Conservation (phyloP, 257 asterid genomes). For the Solanum gracilifrons region DNA sequence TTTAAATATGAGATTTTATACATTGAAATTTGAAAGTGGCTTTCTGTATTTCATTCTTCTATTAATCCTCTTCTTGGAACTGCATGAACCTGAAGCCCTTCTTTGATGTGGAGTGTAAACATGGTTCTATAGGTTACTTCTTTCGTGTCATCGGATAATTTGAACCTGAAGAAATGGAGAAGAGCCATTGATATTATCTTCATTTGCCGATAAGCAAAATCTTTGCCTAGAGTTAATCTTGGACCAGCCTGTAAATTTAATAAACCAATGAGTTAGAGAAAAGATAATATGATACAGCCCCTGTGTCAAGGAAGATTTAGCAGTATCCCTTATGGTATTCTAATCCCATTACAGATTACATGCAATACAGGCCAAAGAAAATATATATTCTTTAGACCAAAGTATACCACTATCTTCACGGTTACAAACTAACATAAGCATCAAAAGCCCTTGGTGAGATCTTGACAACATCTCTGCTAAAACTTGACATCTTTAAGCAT, state of each 20-base stretch:
- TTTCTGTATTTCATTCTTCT: background rate
- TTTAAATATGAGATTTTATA: background rate
- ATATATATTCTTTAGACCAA: background rate
- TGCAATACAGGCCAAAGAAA: background rate
- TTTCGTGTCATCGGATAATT: slow-evolving; percentile 22
- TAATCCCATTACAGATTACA: background rate
- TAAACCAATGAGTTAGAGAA: background rate
- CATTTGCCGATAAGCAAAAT: slow-evolving; percentile 69
- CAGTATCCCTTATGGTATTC: background rate
- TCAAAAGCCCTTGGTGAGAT: background rate
- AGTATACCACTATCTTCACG: background rate
- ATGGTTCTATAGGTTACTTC: slow-evolving; percentile 54
- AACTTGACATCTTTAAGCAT: background rate
- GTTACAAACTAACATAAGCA: background rate
- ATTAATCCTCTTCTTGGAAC: slow-evolving; percentile 18
- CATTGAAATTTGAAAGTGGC: background rate
- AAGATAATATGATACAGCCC: background rate
- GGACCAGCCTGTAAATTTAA: slow-evolving; percentile 53
- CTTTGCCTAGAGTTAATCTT: slow-evolving; percentile 48
- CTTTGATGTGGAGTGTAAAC: slow-evolving; percentile 60
- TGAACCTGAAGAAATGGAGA: slow-evolving; percentile 41
- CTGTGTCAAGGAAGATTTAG: background rate
- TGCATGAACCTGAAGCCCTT: slow-evolving; percentile 38
- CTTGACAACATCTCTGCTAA: background rate
- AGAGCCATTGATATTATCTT: slow-evolving; percentile 49